Evolutionary conservation across 2,329 filamentous ascomycete genomes (phyloP), one percentile per base, ranked within the genome.

Genomic region (Talaromyces sp.): DNA sequence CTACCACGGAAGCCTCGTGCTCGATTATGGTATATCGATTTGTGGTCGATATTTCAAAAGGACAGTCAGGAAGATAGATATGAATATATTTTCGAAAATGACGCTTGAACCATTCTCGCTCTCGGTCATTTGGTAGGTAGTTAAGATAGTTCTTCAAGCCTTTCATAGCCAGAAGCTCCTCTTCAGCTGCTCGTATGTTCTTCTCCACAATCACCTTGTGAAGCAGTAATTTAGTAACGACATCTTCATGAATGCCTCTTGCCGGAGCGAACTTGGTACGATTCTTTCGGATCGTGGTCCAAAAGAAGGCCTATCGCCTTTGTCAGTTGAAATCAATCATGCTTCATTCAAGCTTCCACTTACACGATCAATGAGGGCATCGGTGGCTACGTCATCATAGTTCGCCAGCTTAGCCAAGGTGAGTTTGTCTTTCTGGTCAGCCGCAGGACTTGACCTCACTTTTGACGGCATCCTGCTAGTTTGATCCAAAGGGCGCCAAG

Each of bases 271-370:
- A 97, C 57, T 89, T 90, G 57, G 85, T 86, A 61, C 89, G 87
- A 68, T 97, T 96, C 76, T 99, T 99, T 63, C 93, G 92, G 60
- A 97, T 96, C 3, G 84, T 89, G 5, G 93, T 93, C 93, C 94
- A 97, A 79, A 94, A 99, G 75, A 89, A 97, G 9, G 91, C 88
- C 93, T 97, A 64, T 43, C 60, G 21, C 60, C 50, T 25, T 28
- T 61, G 56, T 56, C 58, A 22, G 25, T 52, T 9, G 17, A 19
- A 7, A 45, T 28, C 45, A 58, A 48, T 48, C 28, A 5, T 8
- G 11, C 25, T 35, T 43, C 52, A 31, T 56, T 54, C 59, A 61
- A 60, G 35, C 1, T 41, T 82, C 89, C 76, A 82, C 58, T 53
- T 33, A 97, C 93, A 77, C 93, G 91, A 75, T 99, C 94, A 61